phyloP scores from a whole-genome alignment of 2,329 filamentous ascomycete genomes.

The Phyllosticta citrichinensis region DNA sequence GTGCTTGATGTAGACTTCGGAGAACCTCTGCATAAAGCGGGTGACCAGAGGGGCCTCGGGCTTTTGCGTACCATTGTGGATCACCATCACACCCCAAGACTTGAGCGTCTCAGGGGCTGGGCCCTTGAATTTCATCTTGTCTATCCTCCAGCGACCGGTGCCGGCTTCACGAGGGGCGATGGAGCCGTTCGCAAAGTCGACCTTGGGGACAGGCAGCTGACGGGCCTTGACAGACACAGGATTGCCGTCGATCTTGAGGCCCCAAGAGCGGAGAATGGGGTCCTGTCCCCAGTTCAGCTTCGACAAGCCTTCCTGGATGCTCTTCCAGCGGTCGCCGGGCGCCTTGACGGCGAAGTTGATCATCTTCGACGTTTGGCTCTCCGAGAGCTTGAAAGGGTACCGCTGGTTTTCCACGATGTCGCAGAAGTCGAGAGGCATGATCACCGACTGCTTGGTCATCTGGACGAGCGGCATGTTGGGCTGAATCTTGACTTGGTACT shows the following conservation, averaged over 20 bases:
- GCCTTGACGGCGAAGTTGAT: conserved; percentile 85
- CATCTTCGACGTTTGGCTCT: conserved; percentile 65
- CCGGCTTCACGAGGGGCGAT: conserved; percentile 34
- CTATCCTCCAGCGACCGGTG: conserved; percentile 76
- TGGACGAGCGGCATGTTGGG: conserved; percentile 46
- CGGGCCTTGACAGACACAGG: conserved; percentile 59
- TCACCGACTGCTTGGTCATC: conserved; percentile 45
- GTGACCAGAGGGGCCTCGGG: not conserved
- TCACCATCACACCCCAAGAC: conserved; percentile 65
- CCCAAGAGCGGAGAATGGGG: conserved; percentile 60
- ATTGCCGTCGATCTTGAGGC: conserved; percentile 54
- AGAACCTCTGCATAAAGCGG: conserved; percentile 51
- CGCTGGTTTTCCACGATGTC: conserved; percentile 45
- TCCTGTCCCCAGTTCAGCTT: conserved; percentile 62
- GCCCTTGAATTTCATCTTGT: conserved; percentile 65
- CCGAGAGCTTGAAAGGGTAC: conserved; percentile 48
- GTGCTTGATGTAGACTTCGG: conserved; percentile 49
- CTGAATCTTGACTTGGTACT: conserved; percentile 41
- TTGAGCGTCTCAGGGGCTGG: conserved; percentile 53
- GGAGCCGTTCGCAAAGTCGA: conserved; percentile 47
- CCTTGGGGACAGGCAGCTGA: conserved; percentile 58
- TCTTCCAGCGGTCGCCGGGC: conserved; percentile 55
- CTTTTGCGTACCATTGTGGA: conserved; percentile 44
- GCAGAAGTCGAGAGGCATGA: conserved; percentile 49
- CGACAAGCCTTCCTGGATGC: conserved; percentile 58